Percentiles rank a stretch among this genome's conserved stretches.
phyloP scores from a whole-genome alignment of 768 basidiomycete species.

The Infundibulicybe gibba region DNA sequence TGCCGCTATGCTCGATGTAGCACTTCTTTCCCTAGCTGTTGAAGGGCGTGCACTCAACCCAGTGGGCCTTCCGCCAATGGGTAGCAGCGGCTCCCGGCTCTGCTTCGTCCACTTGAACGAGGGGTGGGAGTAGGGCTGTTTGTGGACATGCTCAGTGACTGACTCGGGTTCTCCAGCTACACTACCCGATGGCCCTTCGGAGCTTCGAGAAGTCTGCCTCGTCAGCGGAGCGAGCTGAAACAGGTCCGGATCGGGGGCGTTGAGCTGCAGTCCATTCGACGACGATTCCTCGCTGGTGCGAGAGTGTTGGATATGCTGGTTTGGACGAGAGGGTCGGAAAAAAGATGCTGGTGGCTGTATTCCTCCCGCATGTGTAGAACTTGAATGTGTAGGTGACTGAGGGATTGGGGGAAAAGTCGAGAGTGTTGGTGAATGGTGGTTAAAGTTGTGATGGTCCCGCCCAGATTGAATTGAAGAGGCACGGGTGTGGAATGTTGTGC shows the following conservation, averaged over 20 bases:
- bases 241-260: slow-evolving; percentile 18
- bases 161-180: slow-evolving; percentile 17
- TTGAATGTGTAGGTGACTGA: slow-evolving; percentile 17
- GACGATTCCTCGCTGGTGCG: slow-evolving; percentile 33
- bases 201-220: slow-evolving; percentile 35
- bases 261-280: slow-evolving; percentile 18
- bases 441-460: not conserved
- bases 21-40: not conserved
- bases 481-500: not conserved
- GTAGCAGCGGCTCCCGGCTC: slow-evolving; percentile 73
- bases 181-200: slow-evolving; percentile 20
- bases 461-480: not conserved
- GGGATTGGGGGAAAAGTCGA: slow-evolving; percentile 9
- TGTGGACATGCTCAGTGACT: slow-evolving; percentile 9
- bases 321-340: slow-evolving; percentile 67
- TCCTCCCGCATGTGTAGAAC: slow-evolving; percentile 64
- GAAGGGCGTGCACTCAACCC: slow-evolving; percentile 21
- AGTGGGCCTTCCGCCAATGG: slow-evolving; percentile 35
- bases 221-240: slow-evolving; percentile 37
- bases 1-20: not conserved
- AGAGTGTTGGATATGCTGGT: slow-evolving; percentile 37
- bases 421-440: slow-evolving; percentile 6
- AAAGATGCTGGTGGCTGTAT: slow-evolving; percentile 79
- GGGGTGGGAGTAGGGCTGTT: slow-evolving; percentile 16
- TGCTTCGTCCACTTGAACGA: slow-evolving; percentile 46